A percentile compares a stretch with the other conserved stretches of the same genome.
These are phyloP conservation scores for Nakaseomyces bracarensis DNA, from an alignment of 1,139 yeast genomes.

Conservation along the genomic window DNA sequence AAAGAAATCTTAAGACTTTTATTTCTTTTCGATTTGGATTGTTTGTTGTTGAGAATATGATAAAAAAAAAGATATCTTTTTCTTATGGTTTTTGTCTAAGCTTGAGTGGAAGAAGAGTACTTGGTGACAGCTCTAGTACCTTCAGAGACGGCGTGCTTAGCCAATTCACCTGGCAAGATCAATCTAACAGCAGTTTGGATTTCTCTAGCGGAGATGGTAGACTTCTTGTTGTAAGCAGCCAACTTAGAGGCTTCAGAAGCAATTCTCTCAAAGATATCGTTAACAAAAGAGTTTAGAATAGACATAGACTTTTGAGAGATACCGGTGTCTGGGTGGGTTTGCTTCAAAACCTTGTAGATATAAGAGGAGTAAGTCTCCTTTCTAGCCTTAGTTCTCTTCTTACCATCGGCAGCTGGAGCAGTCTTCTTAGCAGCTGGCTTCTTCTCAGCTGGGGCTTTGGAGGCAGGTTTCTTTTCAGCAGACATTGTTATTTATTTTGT, in stretches of 20 bases:
- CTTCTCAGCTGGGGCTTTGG: constrained; percentile 97
- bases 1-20: too few species aligned
- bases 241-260: constrained; percentile 98
- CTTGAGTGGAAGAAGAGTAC: constrained; percentile 72
- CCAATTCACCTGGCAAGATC: constrained; percentile 98
- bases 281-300: constrained; percentile 96
- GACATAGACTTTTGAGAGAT: constrained; percentile 99
- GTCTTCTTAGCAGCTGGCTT: constrained; percentile 97
- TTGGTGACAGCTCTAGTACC: constrained; percentile 99
- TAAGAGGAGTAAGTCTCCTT: constrained; percentile 98
- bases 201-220: constrained; percentile 98
- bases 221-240: constrained; percentile 99
- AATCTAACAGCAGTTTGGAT: constrained; percentile 99
- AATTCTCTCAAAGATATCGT: constrained; percentile 90
- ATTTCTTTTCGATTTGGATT: too few species aligned
- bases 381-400: constrained; percentile 95
- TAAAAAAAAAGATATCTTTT: too few species aligned
- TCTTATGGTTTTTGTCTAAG: constrained; percentile 31
- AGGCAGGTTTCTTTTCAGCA: constrained; percentile 98
- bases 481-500: constrained; percentile 50
- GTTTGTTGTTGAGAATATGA: too few species aligned
- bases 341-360: constrained; percentile 96
- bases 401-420: constrained; percentile 61
- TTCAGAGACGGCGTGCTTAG: constrained; percentile 98
- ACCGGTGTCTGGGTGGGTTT: constrained; percentile 99